Evolutionary conservation across 2,329 filamentous ascomycete species (phyloP), one percentile per base, ranked within the genome.

Genomic region (Colletotrichum cuscutae): DNA sequence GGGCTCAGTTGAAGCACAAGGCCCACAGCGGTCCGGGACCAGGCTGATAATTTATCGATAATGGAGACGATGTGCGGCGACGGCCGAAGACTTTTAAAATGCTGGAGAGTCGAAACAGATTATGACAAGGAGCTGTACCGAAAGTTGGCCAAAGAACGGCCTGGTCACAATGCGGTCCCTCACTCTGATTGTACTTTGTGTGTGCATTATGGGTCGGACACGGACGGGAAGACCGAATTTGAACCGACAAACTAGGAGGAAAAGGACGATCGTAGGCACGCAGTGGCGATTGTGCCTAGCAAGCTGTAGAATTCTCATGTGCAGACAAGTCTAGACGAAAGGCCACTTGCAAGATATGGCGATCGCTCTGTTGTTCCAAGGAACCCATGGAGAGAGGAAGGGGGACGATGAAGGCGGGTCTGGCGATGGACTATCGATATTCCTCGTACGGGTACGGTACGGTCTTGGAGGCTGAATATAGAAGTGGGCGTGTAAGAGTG

Each of bases 21-120:
- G 58, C 35, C 70, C 54, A 70, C 66, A 24, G 26, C 26, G 22
- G 46, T 37, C 30, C 28, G 3, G 54, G 70, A 60, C 53, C 42
- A 70, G 54, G 53, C 28, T 56, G 26, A 19, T 19, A 63, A 11
- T 65, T 24, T 30, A 52, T 66, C 22, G 56, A 56, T n/a, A 22
- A 53, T 46, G 56, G 35, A 28, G 24, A 35, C 30, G 19, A 22
- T 22, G 7, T 28, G 46, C 9, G 30, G 42, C 24, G 42, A 53
- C n/a, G 15, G 12, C 56, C 61, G 30, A 37, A 13, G 8, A 22
- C 13, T 15, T 2, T 13, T 37, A 30, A 6, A n/a, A 4, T 7
- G 26, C 19, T 35, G 6, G 19, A n/a, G 54, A 2, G 37, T 19
- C 35, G n/a, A 30, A 28, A 22, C 3, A n/a, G 8, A 60, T 49